Base-by-base conservation (phyloP, 257 asterid genomes). In the Petunia secreta region DNA sequence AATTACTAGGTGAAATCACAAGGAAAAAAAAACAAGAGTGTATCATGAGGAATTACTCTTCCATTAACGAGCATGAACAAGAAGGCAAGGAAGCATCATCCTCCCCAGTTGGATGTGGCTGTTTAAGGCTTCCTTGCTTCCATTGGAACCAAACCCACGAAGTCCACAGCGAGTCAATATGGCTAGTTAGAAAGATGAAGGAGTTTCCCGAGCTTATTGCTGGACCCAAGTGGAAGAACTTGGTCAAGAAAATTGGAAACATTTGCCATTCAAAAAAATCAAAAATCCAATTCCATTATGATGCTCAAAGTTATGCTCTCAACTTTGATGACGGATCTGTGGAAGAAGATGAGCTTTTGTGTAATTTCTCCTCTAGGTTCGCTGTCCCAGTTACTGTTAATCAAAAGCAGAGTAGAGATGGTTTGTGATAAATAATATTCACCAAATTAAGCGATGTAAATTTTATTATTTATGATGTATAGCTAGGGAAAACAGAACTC, bases 261-360 rank as follows among this genome's bases (percentile, higher is more conserved):
- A 36, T 83, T 76, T 69, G 65, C 6, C 83, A 85, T 3, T 53
- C 74, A 15, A 83, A 80, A 84, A 86, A 68, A 75, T 74, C 79
- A 4, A 65, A 34, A 48, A 43, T 81, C 66, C 85, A 83, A 80
- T 79, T 82, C 63, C 92, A 86, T 83, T 94, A 94, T 48, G 90
- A 89, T 60, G 96, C 97, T 44, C 82, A 87, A 62, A 89, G 95
- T 75, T 94, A 94, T 44, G 95, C 95, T 4, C 85, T 92, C 13
- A 94, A 94, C 60, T 94, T 94, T 54, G 91, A 85, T 46, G 88
- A 88, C 41, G 89, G 86, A 2, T 87, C 37, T 11, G 57, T 59
- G 5, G 90, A 88, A 55, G 25, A 25, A 25, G 93, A 85, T 15
- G 82, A 41, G 59, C 63, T 85, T 41, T 44, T 67, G 75, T 87